Percentiles rank a stretch among this genome's conserved stretches.
phyloP scores from a whole-genome alignment of 139 green algal genomes.

The Dunaliella sp. region DNA sequence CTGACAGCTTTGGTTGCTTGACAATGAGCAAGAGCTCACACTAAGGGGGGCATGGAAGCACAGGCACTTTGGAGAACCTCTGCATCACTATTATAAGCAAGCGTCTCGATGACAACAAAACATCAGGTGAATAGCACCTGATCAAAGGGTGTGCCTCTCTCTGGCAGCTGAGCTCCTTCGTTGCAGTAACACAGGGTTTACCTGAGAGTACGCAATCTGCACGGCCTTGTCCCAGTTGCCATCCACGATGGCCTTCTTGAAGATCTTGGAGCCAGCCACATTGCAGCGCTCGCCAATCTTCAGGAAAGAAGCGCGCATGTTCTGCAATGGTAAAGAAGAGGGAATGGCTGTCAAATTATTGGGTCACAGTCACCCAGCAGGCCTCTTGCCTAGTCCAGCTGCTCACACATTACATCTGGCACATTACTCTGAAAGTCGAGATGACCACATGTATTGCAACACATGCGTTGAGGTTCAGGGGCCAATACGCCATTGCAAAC shows the following conservation, averaged over 20 bases:
- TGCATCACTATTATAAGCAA: too few relatives aligned
- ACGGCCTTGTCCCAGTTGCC: constrained; percentile 94
- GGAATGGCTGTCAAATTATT: neutral
- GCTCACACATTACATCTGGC: neutral
- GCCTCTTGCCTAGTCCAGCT: neutral
- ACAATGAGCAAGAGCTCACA: too few relatives aligned
- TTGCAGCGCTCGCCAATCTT: constrained; percentile 98
- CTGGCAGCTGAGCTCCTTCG: too few relatives aligned
- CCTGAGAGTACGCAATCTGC: constrained; percentile 89
- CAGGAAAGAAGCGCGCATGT: constrained; percentile 89
- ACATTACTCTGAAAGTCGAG: neutral
- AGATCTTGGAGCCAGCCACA: constrained; percentile 90
- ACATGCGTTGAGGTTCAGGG: neutral
- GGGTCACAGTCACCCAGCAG: neutral
- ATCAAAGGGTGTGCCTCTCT: too few relatives aligned
- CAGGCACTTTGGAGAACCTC: too few relatives aligned
- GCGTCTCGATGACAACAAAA: too few relatives aligned
- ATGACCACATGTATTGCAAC: neutral
- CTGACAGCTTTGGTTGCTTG: too few relatives aligned
- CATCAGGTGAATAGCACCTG: neutral
- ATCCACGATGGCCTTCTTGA: constrained; percentile 96
- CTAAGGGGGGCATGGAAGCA: neutral
- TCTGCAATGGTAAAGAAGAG: too few relatives aligned
- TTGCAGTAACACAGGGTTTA: constrained; percentile 19
- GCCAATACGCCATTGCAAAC: neutral